These are phyloP conservation scores for Verticillium dahliae DNA, from an alignment of 2,329 filamentous ascomycete species.

Conservation along the genomic window DNA sequence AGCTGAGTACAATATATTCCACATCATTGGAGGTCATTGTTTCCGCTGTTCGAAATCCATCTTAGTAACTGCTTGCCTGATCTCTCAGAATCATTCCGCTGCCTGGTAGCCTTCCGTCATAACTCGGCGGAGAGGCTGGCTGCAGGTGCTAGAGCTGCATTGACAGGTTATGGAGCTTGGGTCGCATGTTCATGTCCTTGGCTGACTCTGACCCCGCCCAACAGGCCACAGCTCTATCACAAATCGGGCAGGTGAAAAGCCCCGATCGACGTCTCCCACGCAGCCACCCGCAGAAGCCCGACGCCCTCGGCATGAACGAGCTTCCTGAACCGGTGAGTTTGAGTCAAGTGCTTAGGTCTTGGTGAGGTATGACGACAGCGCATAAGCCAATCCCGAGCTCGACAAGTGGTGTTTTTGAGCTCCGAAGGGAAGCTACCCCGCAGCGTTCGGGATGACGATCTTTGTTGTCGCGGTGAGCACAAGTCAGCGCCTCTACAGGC, in stretches of 20 bases:
- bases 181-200: neutral
- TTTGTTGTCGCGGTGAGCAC: neutral
- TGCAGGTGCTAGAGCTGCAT: neutral
- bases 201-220: neutral
- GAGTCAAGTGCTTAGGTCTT: neutral
- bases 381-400: neutral
- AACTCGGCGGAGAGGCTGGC: too few species aligned
- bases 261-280: neutral
- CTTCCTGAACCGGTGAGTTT: neutral
- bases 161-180: neutral
- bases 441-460: neutral
- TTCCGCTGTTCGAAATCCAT: too few species aligned
- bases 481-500: neutral
- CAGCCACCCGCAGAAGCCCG: neutral
- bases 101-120: too few species aligned
- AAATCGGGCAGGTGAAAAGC: slow-evolving; percentile 2
- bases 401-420: neutral
- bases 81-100: too few species aligned
- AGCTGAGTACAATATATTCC: too few species aligned
- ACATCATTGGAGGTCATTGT: too few species aligned
- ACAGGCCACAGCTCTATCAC: neutral
- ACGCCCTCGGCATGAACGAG: neutral
- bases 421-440: neutral
- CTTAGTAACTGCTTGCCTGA: too few species aligned
- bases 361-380: slow-evolving; percentile 1